Conservation (phyloP, 2,329 filamentous ascomycete genomes). For the Phaeomoniella chlamydospora region DNA sequence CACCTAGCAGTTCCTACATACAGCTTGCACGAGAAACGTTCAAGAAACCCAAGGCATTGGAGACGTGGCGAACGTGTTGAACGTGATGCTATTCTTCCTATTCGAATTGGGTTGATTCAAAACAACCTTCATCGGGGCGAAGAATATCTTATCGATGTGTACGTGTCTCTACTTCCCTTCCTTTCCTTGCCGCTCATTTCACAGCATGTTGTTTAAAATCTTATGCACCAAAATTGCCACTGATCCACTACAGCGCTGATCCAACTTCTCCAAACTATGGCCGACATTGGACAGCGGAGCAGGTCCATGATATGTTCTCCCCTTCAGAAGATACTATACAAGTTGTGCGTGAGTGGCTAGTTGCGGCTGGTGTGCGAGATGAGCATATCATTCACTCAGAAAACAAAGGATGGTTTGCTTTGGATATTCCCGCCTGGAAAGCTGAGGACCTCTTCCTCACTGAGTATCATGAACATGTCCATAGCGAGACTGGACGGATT, state of each 20-base stretch:
- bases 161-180: not conserved
- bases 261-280: conserved; percentile 4
- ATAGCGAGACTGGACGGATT: conserved; percentile 15
- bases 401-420: conserved; percentile 38
- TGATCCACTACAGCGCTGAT: not conserved
- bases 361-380: not conserved
- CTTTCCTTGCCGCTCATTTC: too few relatives aligned
- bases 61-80: too few relatives aligned
- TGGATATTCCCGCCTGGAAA: conserved; percentile 39
- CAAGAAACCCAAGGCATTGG: too few relatives aligned
- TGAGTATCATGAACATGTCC: conserved; percentile 36
- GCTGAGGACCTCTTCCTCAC: conserved; percentile 38
- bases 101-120: not conserved
- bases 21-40: too few relatives aligned
- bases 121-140: not conserved
- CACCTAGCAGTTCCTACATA: too few relatives aligned
- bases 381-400: conserved; percentile 33
- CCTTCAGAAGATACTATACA: conserved; percentile 7
- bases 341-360: conserved; percentile 9
- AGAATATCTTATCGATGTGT: not conserved
- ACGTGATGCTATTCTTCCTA: not conserved
- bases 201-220: too few relatives aligned
- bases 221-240: not conserved
- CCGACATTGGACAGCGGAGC: conserved; percentile 9
- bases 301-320: conserved; percentile 8